Percentiles rank a stretch among this genome's conserved stretches.
Conservation (phyloP, 208 protist genomes). For the Crithidia sp. region DNA sequence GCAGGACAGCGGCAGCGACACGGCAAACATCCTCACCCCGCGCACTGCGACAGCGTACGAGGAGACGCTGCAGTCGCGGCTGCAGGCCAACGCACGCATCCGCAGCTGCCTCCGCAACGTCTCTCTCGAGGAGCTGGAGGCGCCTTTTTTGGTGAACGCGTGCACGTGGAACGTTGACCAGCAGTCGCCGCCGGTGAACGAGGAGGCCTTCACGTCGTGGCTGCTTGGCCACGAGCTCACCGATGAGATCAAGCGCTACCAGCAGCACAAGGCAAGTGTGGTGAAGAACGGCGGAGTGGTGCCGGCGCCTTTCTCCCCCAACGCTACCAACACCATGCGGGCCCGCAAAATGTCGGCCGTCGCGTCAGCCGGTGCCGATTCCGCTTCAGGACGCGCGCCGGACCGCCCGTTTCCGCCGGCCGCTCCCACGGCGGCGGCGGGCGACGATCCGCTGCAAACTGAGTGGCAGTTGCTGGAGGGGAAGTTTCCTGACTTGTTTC, state of each 20-base stretch:
- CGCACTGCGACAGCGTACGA: conserved; percentile 30
- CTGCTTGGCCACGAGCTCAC: conserved; percentile 54
- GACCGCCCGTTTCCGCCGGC: background rate
- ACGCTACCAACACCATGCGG: conserved; percentile 12
- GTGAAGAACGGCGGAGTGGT: conserved; percentile 14
- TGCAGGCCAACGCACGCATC: conserved; percentile 43
- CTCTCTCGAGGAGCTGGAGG: conserved; percentile 23
- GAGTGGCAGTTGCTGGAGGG: conserved; percentile 31
- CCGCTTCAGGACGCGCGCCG: background rate
- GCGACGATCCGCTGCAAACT: conserved; percentile 11
- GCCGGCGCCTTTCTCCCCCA: conserved; percentile 5
- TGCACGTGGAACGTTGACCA: conserved; percentile 88
- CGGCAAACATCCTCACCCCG: conserved; percentile 20
- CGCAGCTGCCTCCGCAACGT: conserved; percentile 32
- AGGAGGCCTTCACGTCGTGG: conserved; percentile 44
- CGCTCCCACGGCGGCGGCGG: background rate
- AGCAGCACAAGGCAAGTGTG: conserved; percentile 27
- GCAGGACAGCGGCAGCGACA: conserved; percentile 20
- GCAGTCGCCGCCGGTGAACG: conserved; percentile 45
- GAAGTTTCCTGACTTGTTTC: conserved; percentile 76
- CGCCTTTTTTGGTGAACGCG: conserved; percentile 56
- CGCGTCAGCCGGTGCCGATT: background rate
- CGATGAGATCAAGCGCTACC: conserved; percentile 38
- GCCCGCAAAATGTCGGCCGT: conserved; percentile 15
- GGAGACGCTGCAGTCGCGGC: conserved; percentile 27